These are phyloP conservation scores for Collybia nuda DNA, from an alignment of 768 basidiomycete genomes.

Conservation along the genomic window DNA sequence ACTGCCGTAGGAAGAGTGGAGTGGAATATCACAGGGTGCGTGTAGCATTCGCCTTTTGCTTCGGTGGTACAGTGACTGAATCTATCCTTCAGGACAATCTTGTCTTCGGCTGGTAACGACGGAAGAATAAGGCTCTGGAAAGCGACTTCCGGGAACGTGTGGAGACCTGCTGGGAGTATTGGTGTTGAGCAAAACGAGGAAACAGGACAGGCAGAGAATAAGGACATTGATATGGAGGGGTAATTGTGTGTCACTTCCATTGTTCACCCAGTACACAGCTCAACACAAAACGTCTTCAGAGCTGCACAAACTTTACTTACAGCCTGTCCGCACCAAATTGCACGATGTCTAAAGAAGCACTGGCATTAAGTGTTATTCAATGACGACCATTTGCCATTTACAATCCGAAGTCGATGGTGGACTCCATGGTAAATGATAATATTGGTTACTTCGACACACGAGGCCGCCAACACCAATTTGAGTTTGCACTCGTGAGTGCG, in stretches of 20 bases:
- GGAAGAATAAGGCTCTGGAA: constrained; percentile 85
- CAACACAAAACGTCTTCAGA: too few relatives aligned
- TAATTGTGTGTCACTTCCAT: constrained; percentile 10
- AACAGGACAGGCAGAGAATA: constrained; percentile 26
- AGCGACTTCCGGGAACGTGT: constrained; percentile 78
- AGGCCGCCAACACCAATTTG: too few relatives aligned
- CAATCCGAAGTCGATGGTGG: too few relatives aligned
- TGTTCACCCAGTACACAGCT: too few relatives aligned
- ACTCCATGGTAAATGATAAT: too few relatives aligned
- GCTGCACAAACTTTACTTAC: too few relatives aligned
- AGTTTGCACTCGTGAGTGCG: too few relatives aligned
- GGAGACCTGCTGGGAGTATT: constrained; percentile 81
- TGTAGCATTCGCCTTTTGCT: constrained; percentile 9
- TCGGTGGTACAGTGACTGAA: constrained; percentile 1
- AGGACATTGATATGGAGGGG: constrained; percentile 43
- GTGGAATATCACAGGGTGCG: constrained; percentile 89
- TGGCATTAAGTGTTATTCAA: too few relatives aligned
- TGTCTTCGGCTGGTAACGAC: constrained; percentile 84
- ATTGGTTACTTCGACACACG: too few relatives aligned
- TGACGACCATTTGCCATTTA: too few relatives aligned
- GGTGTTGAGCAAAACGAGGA: constrained; percentile 73
- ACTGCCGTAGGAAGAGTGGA: constrained; percentile 83
- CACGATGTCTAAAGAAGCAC: too few relatives aligned
- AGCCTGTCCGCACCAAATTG: too few relatives aligned
- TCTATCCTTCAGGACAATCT: constrained; percentile 59